Evolutionary conservation across 805 yeast species (phyloP).

Genomic region (Groenewaldozyma tartarivorans): DNA sequence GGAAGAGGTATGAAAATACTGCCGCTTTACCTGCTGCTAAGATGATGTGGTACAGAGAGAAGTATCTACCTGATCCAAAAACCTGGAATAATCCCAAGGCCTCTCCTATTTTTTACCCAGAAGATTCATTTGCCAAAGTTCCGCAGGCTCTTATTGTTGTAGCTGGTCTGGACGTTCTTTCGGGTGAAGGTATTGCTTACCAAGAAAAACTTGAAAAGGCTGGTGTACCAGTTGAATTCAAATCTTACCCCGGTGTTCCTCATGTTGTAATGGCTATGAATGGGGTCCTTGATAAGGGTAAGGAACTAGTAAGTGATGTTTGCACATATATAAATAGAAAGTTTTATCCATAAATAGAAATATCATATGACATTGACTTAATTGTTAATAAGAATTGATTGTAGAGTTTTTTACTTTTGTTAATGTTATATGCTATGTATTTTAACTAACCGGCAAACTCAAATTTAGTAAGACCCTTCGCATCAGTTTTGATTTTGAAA

Average conservation of each 20-base stretch:
- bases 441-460: conserved; percentile 22
- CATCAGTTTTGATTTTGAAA: conserved; percentile 20
- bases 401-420: background rate
- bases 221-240: conserved; percentile 24
- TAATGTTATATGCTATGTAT: too few relatives aligned
- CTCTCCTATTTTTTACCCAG: conserved; percentile 35
- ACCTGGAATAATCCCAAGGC: conserved; percentile 28
- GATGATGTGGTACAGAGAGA: conserved; percentile 38
- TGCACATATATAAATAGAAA: conserved; percentile 8
- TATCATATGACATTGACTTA: background rate
- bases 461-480: conserved; percentile 23
- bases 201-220: conserved; percentile 30
- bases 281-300: conserved; percentile 23
- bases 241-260: conserved; percentile 34
- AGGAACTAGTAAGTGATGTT: conserved; percentile 7
- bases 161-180: conserved; percentile 33
- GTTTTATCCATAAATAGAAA: conserved; percentile 2
- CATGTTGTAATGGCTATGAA: conserved; percentile 43
- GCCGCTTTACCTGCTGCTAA: conserved; percentile 38
- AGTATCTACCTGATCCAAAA: conserved; percentile 33
- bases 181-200: conserved; percentile 39
- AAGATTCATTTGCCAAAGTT: conserved; percentile 29
- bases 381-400: background rate
- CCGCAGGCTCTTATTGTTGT: conserved; percentile 27
- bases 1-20: conserved; percentile 21